Percentiles rank a stretch among this genome's conserved stretches.
Conservation (phyloP, 768 basidiomycete species). For the Lentinula raphanica region DNA sequence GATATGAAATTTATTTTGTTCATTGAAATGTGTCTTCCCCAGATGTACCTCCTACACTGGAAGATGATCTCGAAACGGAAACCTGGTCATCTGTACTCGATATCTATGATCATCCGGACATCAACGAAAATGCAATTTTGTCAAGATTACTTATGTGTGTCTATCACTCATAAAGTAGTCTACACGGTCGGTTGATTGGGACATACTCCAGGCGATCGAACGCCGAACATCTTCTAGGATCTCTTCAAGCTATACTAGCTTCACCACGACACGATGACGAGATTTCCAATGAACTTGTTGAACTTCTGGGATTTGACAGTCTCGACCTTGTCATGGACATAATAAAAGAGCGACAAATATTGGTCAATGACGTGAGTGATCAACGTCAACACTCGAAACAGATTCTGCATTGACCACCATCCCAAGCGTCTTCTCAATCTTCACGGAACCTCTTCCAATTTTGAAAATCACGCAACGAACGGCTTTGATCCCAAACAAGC, state of each 20-base stretch:
- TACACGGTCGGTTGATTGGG: not conserved
- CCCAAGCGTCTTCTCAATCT: not conserved
- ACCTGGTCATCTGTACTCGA: conserved; percentile 29
- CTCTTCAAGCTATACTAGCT: conserved; percentile 37
- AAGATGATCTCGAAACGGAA: conserved; percentile 12
- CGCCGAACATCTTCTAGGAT: conserved; percentile 20
- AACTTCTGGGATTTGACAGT: conserved; percentile 79
- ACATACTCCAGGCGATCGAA: conserved; percentile 21
- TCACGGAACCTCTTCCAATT: not conserved
- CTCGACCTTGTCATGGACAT: conserved; percentile 76
- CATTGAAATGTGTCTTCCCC: not conserved
- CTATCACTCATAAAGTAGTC: not conserved
- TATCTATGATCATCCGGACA: conserved; percentile 15
- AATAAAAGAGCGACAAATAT: conserved; percentile 45
- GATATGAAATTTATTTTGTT: not conserved
- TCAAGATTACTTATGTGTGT: conserved; percentile 21
- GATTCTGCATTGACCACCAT: not conserved
- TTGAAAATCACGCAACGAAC: not conserved
- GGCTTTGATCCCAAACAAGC: conserved; percentile 41
- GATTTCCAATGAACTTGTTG: conserved; percentile 73
- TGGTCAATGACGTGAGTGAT: conserved; percentile 46
- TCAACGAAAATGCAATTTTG: conserved; percentile 8
- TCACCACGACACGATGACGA: conserved; percentile 55
- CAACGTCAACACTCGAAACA: not conserved
- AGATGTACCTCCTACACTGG: conserved; percentile 3